Percentiles rank a stretch among this genome's conserved stretches.
phyloP scores from a whole-genome alignment of 1,284 basidiomycete species.

The Ceratorhiza oryzae-sativae region DNA sequence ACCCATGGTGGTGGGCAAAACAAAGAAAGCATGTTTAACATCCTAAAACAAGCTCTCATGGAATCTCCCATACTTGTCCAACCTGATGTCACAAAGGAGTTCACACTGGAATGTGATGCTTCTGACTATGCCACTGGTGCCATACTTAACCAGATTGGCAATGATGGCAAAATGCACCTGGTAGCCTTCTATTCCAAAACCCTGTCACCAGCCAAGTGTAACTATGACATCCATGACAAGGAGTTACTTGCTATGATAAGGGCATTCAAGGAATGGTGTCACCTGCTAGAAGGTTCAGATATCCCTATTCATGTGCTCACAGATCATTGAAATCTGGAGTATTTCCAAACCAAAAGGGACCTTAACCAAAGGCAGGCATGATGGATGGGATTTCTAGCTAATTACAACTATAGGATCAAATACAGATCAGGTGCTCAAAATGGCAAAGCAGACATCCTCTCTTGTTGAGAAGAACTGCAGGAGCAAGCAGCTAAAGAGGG shows the following conservation, averaged over 20 bases:
- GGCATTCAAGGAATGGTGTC: conserved; percentile 45
- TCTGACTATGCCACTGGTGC: conserved; percentile 1
- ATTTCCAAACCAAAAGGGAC: conserved; percentile 45
- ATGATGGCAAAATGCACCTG: conserved; percentile 43
- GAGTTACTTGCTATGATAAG: conserved; percentile 48
- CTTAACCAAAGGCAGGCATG: conserved; percentile 18
- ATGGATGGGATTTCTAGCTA: conserved; percentile 19
- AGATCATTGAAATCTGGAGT: conserved; percentile 47
- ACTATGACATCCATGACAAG: conserved; percentile 51
- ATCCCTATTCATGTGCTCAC: conserved; percentile 42
- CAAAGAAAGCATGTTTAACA: conserved; percentile 45
- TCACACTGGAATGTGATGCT: neutral
- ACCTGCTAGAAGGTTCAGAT: no score
- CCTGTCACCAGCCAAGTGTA: conserved; percentile 47
- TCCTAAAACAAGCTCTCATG: conserved; percentile 42
- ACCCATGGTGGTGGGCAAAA: conserved; percentile 39
- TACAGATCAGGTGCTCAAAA: conserved; percentile 21
- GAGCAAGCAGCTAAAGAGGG: conserved; percentile 21
- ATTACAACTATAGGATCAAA: conserved; percentile 17
- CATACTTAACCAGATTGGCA: conserved; percentile 41
- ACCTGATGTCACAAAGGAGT: no score
- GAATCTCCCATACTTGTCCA: neutral
- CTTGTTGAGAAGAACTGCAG: conserved; percentile 1
- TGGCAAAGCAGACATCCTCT: no score
- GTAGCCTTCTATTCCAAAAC: conserved; percentile 47